A percentile compares a stretch with the other conserved stretches of the same genome.
Evolutionary conservation across 2,329 filamentous ascomycete genomes (phyloP).

Genomic region (Chrysosporium queenslandicum): DNA sequence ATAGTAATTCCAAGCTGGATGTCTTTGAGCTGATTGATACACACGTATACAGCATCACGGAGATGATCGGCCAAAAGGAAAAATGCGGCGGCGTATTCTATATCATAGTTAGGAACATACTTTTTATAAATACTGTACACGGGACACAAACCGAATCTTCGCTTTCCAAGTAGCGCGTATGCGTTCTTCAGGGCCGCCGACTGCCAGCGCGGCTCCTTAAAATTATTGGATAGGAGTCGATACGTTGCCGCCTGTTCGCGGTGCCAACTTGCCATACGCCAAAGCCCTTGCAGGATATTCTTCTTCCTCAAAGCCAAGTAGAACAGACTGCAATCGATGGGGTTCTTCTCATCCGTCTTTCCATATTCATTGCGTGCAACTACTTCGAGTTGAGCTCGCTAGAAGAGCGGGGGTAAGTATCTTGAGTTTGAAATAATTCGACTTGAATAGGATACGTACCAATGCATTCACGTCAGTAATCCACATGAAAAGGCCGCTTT

Average conservation of each 20-base stretch:
- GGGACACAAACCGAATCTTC: constrained; percentile 59
- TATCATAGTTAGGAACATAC: constrained; percentile 10
- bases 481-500: constrained; percentile 94
- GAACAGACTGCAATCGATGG: constrained; percentile 79
- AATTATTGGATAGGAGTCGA: constrained; percentile 78
- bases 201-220: constrained; percentile 74
- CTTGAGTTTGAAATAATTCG: neutral
- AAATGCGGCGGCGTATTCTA: constrained; percentile 89
- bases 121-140: neutral
- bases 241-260: constrained; percentile 73
- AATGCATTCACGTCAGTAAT: constrained; percentile 65
- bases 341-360: constrained; percentile 75
- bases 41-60: constrained; percentile 74
- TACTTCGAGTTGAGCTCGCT: constrained; percentile 74
- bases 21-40: constrained; percentile 77
- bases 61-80: constrained; percentile 83
- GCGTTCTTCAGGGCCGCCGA: constrained; percentile 91
- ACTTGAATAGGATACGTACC: constrained; percentile 41
- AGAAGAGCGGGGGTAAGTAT: constrained; percentile 13
- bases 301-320: constrained; percentile 91
- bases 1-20: constrained; percentile 83
- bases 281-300: constrained; percentile 75
- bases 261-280: constrained; percentile 89
- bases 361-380: constrained; percentile 91
- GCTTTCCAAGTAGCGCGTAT: constrained; percentile 83